Conservation (phyloP, 202 grass and related monocot genomes). For the Musa balbisiana region DNA sequence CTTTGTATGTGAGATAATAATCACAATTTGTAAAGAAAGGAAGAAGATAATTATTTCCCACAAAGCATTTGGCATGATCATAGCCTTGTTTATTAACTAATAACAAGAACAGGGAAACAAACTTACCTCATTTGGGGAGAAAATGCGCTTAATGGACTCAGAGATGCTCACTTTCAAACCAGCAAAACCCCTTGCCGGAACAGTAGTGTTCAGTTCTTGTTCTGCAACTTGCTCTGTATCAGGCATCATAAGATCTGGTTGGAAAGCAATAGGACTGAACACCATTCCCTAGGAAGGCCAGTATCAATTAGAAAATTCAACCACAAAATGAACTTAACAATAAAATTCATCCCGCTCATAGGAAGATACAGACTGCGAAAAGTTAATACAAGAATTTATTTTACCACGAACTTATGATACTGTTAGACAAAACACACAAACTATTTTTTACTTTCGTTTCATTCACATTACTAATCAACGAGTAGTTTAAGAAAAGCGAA, state of each 20-base stretch:
- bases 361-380: background rate
- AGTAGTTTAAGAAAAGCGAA: background rate
- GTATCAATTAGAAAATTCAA: background rate
- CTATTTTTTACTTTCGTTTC: background rate
- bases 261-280: constrained; percentile 76
- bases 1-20: background rate
- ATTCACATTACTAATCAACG: background rate
- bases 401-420: background rate
- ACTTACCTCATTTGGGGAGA: constrained; percentile 58
- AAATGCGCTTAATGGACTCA: constrained; percentile 50
- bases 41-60: background rate
- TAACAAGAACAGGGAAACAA: background rate
- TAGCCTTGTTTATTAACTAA: background rate
- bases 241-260: constrained; percentile 37
- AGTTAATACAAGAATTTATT: background rate
- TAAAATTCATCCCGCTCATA: background rate
- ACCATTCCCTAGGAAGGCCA: constrained; percentile 50
- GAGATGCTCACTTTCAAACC: constrained; percentile 31
- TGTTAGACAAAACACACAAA: background rate
- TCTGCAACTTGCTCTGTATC: constrained; percentile 29
- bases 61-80: background rate
- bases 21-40: background rate
- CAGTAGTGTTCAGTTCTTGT: constrained; percentile 20
- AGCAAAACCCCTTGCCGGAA: constrained; percentile 21
- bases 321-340: background rate